A percentile compares a stretch with the other conserved stretches of the same genome.
Evolutionary conservation across 495 filamentous ascomycete genomes (phyloP).

Genomic region (Penicillium daleae): DNA sequence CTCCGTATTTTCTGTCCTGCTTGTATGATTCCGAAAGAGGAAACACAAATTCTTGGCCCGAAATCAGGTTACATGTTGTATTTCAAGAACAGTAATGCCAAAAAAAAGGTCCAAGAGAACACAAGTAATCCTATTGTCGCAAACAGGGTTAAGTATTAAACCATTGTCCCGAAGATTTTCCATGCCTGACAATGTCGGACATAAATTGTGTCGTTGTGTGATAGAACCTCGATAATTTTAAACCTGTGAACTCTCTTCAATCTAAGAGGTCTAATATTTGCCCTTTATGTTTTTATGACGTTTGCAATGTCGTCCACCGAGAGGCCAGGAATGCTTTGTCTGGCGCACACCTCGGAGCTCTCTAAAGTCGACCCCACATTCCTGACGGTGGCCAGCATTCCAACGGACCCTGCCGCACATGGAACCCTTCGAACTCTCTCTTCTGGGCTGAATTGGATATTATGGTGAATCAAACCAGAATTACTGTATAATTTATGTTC

Average conservation of each 20-base stretch:
- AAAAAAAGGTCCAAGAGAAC: background rate
- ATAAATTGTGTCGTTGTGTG: background rate
- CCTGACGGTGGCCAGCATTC: background rate
- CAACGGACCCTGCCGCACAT: background rate
- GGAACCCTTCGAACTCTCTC: background rate
- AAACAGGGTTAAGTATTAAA: background rate
- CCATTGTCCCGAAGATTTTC: background rate
- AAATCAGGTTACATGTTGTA: background rate
- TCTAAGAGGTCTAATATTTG: background rate
- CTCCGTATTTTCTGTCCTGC: background rate
- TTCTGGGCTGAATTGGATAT: background rate
- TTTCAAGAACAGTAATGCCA: background rate
- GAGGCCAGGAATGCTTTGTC: background rate
- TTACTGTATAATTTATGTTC: background rate
- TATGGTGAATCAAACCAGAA: background rate
- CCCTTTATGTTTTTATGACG: background rate
- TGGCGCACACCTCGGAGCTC: background rate
- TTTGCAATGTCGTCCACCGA: background rate
- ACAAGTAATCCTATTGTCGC: no score
- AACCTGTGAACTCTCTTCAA: background rate
- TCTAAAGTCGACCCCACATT: background rate
- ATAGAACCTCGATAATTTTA: background rate
- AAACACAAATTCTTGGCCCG: background rate
- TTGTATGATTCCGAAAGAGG: background rate
- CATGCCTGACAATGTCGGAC: background rate